phyloP scores from a whole-genome alignment of 331 rosid genomes.

The Arachis monticola region DNA sequence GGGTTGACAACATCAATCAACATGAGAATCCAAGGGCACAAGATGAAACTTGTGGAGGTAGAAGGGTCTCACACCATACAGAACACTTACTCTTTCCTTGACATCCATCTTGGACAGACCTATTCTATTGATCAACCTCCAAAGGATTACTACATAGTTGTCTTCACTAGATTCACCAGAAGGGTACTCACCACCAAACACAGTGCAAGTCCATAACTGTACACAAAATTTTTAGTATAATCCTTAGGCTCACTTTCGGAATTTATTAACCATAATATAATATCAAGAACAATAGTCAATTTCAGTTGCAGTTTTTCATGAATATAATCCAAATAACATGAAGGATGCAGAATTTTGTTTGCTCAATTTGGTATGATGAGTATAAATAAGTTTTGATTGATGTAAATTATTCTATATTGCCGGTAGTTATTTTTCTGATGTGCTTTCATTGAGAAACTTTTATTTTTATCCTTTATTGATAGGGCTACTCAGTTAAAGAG shows the following conservation, averaged over 20 bases:
- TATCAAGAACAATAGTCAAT: not conserved
- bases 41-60: no score
- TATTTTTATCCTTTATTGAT: no score
- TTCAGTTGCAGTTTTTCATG: not conserved
- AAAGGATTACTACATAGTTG: slow-evolving; percentile 31
- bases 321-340: not conserved
- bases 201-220: not conserved
- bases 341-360: not conserved
- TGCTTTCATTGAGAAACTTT: no score
- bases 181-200: slow-evolving; percentile 4
- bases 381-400: not conserved
- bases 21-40: no score
- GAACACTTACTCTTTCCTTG: no score
- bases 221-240: not conserved
- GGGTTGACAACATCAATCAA: no score
- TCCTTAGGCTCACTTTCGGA: not conserved
- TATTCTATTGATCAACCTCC: slow-evolving; percentile 25
- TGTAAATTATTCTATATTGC: no score
- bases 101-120: not conserved
- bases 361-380: not conserved
- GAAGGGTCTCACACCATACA: no score
- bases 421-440: no score
- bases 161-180: slow-evolving; percentile 31
- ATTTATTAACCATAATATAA: not conserved
- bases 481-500: not conserved